A percentile compares a stretch with the other conserved stretches of the same genome.
phyloP scores from a whole-genome alignment of 2,329 filamentous ascomycete genomes.

The Talaromyces sp. region DNA sequence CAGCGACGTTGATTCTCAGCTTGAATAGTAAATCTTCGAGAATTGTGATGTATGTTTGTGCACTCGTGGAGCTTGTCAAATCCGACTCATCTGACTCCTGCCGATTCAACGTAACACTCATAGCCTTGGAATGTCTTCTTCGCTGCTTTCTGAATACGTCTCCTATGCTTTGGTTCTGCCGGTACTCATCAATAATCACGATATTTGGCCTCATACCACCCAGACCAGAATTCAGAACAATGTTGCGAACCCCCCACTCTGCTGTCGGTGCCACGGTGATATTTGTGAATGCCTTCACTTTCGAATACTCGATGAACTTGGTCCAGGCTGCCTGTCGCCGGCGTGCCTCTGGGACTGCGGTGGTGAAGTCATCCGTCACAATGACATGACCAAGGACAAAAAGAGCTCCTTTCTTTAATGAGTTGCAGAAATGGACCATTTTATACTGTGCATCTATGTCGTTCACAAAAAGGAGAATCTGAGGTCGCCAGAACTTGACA shows the following conservation, averaged over 20 bases:
- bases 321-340: slow-evolving; percentile 79
- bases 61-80: slow-evolving; percentile 65
- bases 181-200: slow-evolving; percentile 73
- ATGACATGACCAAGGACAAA: slow-evolving; percentile 88
- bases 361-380: slow-evolving; percentile 75
- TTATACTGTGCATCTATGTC: slow-evolving; percentile 77
- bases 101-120: slow-evolving; percentile 24
- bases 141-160: slow-evolving; percentile 51
- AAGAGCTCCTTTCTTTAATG: slow-evolving; percentile 78
- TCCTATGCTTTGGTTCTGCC: slow-evolving; percentile 56
- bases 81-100: slow-evolving; percentile 48
- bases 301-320: slow-evolving; percentile 80
- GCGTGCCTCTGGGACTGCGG: slow-evolving; percentile 75
- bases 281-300: slow-evolving; percentile 86
- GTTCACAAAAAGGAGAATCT: slow-evolving; percentile 80
- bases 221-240: slow-evolving; percentile 75
- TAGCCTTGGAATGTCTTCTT: slow-evolving; percentile 24
- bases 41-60: slow-evolving; percentile 74
- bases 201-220: slow-evolving; percentile 90
- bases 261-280: slow-evolving; percentile 77
- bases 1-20: slow-evolving; percentile 77
- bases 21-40: slow-evolving; percentile 76
- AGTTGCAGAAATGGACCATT: slow-evolving; percentile 87
- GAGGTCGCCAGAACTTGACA: slow-evolving; percentile 90
- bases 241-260: slow-evolving; percentile 80